Evolutionary conservation across 768 basidiomycete genomes (phyloP).

Genomic region (Leucogyrophana mollusca): DNA sequence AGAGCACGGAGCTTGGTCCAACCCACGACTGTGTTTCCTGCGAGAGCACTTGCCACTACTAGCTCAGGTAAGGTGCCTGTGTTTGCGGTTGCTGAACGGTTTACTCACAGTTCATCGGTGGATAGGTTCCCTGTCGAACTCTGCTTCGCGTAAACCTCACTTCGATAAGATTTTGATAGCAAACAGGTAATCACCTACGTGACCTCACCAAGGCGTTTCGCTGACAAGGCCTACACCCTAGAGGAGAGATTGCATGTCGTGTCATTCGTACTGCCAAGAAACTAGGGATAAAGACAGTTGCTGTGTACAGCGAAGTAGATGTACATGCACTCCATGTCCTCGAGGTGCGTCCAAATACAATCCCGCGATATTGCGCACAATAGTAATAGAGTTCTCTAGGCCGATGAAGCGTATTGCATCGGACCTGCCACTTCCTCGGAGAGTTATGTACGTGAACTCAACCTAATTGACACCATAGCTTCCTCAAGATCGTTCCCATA

Average conservation of each 20-base stretch:
- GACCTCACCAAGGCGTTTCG: background rate
- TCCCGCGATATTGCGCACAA: background rate
- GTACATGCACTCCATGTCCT: slow-evolving; percentile 77
- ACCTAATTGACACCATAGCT: too few species aligned
- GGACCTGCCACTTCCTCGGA: slow-evolving; percentile 88
- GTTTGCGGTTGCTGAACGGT: background rate
- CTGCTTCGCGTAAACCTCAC: slow-evolving; percentile 42
- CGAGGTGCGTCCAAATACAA: slow-evolving; percentile 46
- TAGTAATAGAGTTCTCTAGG: slow-evolving; percentile 30
- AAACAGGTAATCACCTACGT: slow-evolving; percentile 57
- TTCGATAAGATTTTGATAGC: slow-evolving; percentile 93
- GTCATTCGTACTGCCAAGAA: slow-evolving; percentile 89
- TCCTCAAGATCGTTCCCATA: slow-evolving; percentile 26
- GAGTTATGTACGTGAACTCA: slow-evolving; percentile 69
- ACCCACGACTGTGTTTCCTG: background rate
- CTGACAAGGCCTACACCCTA: slow-evolving; percentile 25
- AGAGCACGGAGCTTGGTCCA: slow-evolving; percentile 2
- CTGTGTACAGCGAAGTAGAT: slow-evolving; percentile 90
- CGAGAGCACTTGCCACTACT: slow-evolving; percentile 17
- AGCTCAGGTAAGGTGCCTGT: slow-evolving; percentile 13
- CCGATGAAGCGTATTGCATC: slow-evolving; percentile 90
- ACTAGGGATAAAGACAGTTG: slow-evolving; percentile 88
- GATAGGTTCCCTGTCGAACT: too few species aligned
- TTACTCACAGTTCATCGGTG: slow-evolving; percentile 2
- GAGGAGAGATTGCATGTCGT: slow-evolving; percentile 95